Evolutionary conservation across 2,329 filamentous ascomycete species (phyloP).

Genomic region (Apiospora kogelbergensis): DNA sequence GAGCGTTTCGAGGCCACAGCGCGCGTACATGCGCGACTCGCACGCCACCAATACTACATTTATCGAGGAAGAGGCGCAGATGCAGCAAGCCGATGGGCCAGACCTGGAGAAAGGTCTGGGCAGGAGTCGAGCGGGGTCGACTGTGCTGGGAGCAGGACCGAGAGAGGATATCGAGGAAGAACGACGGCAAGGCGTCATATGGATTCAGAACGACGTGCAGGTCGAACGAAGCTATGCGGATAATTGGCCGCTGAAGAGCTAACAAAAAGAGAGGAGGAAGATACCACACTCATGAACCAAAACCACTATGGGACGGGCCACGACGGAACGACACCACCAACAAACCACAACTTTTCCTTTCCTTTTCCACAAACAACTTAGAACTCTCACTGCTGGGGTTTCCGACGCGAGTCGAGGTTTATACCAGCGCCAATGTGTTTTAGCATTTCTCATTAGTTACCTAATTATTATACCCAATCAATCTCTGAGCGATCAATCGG

Average conservation of each 20-base stretch:
- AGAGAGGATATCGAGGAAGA: constrained; percentile 11
- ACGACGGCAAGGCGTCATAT: constrained; percentile 23
- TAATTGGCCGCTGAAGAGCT: constrained; percentile 27
- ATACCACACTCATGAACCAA: background rate
- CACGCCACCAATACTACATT: background rate
- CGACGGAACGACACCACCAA: background rate
- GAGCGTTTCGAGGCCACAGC: constrained; percentile 12
- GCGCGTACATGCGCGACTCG: constrained; percentile 2
- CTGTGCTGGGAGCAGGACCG: background rate
- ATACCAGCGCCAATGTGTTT: constrained; percentile 1
- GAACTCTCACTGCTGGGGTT: background rate
- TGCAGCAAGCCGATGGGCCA: background rate
- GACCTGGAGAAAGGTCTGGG: background rate
- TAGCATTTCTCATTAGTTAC: background rate
- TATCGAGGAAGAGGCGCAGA: constrained; percentile 3
- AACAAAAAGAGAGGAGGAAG: background rate
- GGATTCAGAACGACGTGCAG: constrained; percentile 30
- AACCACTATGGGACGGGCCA: background rate
- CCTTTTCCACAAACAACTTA: background rate
- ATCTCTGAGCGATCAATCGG: background rate
- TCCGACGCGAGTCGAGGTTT: constrained; percentile 9
- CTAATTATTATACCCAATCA: background rate
- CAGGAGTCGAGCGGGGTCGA: background rate
- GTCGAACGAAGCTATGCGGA: constrained; percentile 23
- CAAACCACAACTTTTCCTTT: background rate